Conservation (phyloP, 768 basidiomycete species). For the Serendipita sp. region DNA sequence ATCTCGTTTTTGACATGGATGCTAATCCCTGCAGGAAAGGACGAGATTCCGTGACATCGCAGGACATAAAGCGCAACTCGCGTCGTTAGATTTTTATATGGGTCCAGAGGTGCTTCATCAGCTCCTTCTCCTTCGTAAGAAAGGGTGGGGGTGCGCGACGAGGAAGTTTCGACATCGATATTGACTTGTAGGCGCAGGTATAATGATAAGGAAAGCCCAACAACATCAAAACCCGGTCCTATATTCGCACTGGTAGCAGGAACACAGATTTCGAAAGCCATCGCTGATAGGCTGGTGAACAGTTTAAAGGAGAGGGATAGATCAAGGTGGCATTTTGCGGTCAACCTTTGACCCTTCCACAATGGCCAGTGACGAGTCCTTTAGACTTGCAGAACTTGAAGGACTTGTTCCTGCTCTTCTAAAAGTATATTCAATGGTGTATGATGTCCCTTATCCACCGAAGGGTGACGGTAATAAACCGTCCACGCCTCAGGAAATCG, state of each 20-base stretch:
- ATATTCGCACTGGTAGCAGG: constrained; percentile 99
- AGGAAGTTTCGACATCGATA: constrained; percentile 22
- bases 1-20: constrained; percentile 84
- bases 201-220: constrained; percentile 89
- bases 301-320: background rate
- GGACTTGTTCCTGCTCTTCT: background rate
- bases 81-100: constrained; percentile 93
- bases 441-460: background rate
- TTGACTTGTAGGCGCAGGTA: constrained; percentile 60
- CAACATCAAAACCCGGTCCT: constrained; percentile 96
- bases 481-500: background rate
- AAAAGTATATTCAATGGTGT: background rate
- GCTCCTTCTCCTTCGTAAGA: constrained; percentile 81
- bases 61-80: constrained; percentile 95
- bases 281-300: background rate
- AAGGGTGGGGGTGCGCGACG: constrained; percentile 33
- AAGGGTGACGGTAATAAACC: background rate
- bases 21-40: constrained; percentile 58
- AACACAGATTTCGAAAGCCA: constrained; percentile 39
- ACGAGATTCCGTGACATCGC: constrained; percentile 61
- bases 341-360: background rate
- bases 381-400: background rate
- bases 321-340: background rate
- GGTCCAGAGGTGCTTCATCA: constrained; percentile 75
- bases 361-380: background rate